These are phyloP conservation scores for Scheffersomyces parashehatae DNA, from an alignment of 1,139 yeast species.

Conservation along the genomic window DNA sequence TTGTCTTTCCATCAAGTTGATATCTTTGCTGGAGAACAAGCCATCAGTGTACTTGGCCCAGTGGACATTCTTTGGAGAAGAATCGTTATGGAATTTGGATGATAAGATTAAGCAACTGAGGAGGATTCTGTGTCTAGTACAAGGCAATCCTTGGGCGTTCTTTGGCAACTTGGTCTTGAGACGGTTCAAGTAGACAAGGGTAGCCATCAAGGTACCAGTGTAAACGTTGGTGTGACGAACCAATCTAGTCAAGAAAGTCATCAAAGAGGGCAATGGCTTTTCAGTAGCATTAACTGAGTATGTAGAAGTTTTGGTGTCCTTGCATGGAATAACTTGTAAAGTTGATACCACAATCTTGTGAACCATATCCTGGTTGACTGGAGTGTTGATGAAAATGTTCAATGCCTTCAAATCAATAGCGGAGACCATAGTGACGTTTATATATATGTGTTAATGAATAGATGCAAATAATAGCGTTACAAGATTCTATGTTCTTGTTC, in stretches of 20 bases:
- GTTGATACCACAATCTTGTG: constrained; percentile 64
- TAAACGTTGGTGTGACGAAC: constrained; percentile 74
- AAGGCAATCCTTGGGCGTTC: constrained; percentile 74
- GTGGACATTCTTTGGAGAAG: constrained; percentile 72
- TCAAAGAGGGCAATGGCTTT: constrained; percentile 62
- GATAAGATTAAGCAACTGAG: constrained; percentile 71
- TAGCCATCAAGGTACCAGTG: constrained; percentile 74
- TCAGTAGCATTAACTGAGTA: constrained; percentile 26
- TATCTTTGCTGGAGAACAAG: constrained; percentile 63
- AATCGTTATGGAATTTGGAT: constrained; percentile 74
- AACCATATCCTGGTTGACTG: constrained; percentile 66
- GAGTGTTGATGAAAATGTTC: constrained; percentile 52
- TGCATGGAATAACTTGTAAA: constrained; percentile 62
- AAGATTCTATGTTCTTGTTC: no score
- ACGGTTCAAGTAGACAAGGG: constrained; percentile 65
- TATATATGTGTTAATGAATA: no score
- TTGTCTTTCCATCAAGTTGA: constrained; percentile 81
- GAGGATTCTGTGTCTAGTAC: constrained; percentile 76
- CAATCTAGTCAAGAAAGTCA: constrained; percentile 70
- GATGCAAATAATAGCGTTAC: no score
- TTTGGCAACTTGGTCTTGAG: constrained; percentile 61
- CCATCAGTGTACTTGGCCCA: constrained; percentile 82
- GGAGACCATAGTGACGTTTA: constrained; percentile 8
- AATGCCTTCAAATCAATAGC: constrained; percentile 54
- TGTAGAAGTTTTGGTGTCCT: constrained; percentile 31